Base-by-base conservation (phyloP, 805 yeast species). In the Suhomyces faveliae region DNA sequence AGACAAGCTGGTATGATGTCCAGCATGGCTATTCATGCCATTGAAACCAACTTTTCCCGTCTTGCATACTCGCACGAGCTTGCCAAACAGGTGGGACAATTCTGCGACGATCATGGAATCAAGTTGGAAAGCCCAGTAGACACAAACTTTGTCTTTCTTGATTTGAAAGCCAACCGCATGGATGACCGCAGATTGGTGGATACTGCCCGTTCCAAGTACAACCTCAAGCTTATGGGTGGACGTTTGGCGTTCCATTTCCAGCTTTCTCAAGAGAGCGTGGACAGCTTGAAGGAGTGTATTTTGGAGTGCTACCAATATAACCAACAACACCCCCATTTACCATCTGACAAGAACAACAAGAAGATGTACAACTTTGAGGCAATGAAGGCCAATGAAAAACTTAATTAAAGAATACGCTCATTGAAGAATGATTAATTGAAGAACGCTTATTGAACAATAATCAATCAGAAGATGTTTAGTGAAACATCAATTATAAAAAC, bases 1-100 rank as follows among this genome's bases (percentile, higher is more conserved):
- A 78, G 97, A 63, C 97, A 91, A 70, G 76, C 86, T 33, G 97
- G 97, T 48, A 69, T 88, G 67, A 75, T 91, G 58, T 74, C 92
- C 5, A 75, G 80, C 46, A 90, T 91, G 87, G 97, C 96, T 3
- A 64, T 75, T n/a, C 74, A 77, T 44, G 95, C 96, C 21, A 74
- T 91, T 46, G 83, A 87, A 46, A 84, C 85, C 53, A 87, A 86
- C 60, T 83, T 87, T 71, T 71, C 80, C 25, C 77, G 81, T 47
- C 73, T 84, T 60, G 60, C 62, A 42, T 57, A 57, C 15, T 74
- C 84, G 5, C 86, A 84, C 63, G 66, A 58, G n/a, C 66, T 62
- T 55, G 84, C 87, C 19, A 65, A 66, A 47, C 77, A 76, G 40
- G 72, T 83, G 29, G 85, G 80, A 19, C 63, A 70, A 5, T 79